Percentiles rank a stretch among this genome's conserved stretches.
Evolutionary conservation across 768 basidiomycete genomes (phyloP).

Genomic region (Leucogyrophana mollusca): DNA sequence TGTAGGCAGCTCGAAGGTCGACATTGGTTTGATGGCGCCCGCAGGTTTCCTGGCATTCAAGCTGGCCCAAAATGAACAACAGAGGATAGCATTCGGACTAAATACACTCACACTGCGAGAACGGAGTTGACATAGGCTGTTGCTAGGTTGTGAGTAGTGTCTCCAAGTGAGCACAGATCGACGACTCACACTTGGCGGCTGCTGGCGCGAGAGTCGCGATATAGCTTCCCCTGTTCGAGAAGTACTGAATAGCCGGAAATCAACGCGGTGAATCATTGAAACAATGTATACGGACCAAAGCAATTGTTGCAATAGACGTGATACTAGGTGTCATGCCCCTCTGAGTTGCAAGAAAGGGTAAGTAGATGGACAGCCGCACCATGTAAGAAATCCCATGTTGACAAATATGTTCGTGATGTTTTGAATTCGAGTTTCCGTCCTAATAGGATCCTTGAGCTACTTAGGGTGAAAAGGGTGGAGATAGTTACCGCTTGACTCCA

Average conservation of each 20-base stretch:
- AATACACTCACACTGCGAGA: not conserved
- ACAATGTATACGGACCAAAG: not conserved
- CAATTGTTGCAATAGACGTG: not conserved
- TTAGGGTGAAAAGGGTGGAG: not conserved
- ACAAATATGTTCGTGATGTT: not conserved
- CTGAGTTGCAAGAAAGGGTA: not conserved
- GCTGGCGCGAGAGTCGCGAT: not conserved
- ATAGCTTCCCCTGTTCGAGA: not conserved
- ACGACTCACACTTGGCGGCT: slow-evolving; percentile 1
- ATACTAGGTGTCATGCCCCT: not conserved
- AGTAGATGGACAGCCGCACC: not conserved
- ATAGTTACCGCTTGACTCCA: not conserved
- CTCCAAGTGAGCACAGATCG: not conserved
- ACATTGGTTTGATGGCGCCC: no score
- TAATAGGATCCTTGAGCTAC: not conserved
- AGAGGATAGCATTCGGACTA: no score
- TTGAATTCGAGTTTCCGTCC: slow-evolving; percentile 1
- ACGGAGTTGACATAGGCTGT: slow-evolving; percentile 2
- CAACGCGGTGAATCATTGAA: not conserved
- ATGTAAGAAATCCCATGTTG: no score
- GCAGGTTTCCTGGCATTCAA: no score
- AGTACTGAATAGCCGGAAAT: not conserved
- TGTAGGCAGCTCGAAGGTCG: no score
- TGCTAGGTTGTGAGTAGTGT: not conserved
- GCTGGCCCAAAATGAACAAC: no score